Evolutionary conservation across 306 rosid species (phyloP).

Genomic region (Urtica urens): DNA sequence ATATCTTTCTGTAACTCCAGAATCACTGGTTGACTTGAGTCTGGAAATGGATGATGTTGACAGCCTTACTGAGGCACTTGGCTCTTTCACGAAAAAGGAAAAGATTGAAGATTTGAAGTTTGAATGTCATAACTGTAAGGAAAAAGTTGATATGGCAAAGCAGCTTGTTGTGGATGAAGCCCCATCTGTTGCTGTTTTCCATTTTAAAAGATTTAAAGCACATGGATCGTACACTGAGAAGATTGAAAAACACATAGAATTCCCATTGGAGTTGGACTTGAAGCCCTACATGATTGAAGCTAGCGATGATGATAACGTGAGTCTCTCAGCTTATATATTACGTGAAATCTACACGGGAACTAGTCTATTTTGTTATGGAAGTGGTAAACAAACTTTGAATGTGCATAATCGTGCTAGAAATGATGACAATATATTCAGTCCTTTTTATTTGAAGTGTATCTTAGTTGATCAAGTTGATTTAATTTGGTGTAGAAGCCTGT

Average conservation of each 20-base stretch:
- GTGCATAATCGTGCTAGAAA: no score
- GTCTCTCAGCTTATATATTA: constrained; percentile 20
- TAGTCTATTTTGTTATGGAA: no score
- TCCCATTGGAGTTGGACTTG: constrained; percentile 75
- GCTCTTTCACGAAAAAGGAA: constrained; percentile 75
- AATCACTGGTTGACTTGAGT: constrained; percentile 75
- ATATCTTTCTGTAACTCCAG: constrained; percentile 49
- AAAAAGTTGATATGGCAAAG: constrained; percentile 61
- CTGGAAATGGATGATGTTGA: constrained; percentile 69
- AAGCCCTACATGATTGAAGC: constrained; percentile 36
- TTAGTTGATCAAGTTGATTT: no score
- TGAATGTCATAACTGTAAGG: constrained; percentile 60
- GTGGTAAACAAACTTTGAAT: no score
- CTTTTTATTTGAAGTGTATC: no score
- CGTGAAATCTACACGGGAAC: no score
- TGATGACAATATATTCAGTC: no score
- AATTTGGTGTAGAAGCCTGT: no score
- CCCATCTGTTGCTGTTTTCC: constrained; percentile 70
- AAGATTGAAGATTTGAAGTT: constrained; percentile 45
- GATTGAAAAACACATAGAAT: constrained; percentile 64
- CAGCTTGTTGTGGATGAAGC: constrained; percentile 54
- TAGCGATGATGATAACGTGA: constrained; percentile 33
- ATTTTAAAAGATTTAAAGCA: constrained; percentile 73
- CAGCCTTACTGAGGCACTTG: constrained; percentile 51
- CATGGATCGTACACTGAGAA: constrained; percentile 50